Conservation (phyloP, 208 protist species). For the Vickermania spadyakhi region DNA sequence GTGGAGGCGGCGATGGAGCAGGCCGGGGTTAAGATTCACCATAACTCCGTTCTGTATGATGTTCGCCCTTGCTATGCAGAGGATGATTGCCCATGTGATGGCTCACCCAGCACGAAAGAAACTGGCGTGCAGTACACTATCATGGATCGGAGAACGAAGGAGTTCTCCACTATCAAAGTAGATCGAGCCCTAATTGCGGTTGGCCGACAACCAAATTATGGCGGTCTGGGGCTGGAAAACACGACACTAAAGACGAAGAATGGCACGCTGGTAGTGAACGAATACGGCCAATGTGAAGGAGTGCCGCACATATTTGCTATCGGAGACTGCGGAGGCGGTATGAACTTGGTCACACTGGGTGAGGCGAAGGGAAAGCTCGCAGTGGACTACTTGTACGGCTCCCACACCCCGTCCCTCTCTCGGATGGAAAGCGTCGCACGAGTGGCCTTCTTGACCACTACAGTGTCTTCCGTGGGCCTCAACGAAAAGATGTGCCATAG, state of each 20-base stretch:
- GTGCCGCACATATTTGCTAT: conserved; percentile 49
- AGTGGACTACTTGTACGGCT: conserved; percentile 65
- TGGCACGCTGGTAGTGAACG: conserved; percentile 33
- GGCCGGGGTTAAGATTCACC: conserved; percentile 51
- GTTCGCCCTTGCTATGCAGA: conserved; percentile 32
- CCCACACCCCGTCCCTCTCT: conserved; percentile 11
- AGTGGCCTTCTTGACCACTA: conserved; percentile 38
- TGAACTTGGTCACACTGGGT: conserved; percentile 47
- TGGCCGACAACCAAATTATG: conserved; percentile 54
- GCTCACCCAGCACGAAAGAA: conserved; percentile 1
- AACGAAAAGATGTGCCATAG: conserved; percentile 56
- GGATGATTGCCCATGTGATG: not conserved
- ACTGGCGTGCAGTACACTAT: conserved; percentile 72
- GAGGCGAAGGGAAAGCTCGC: conserved; percentile 48
- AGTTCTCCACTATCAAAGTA: conserved; percentile 56
- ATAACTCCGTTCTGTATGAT: conserved; percentile 63
- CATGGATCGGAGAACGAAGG: conserved; percentile 34
- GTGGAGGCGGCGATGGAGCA: conserved; percentile 34
- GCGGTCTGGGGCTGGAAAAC: conserved; percentile 48
- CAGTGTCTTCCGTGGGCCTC: conserved; percentile 48
- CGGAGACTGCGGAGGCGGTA: conserved; percentile 40
- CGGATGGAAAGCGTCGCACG: conserved; percentile 20
- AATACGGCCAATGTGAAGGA: conserved; percentile 31
- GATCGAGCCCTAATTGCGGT: conserved; percentile 57
- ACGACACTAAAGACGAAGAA: conserved; percentile 27